Evolutionary conservation across 2,329 filamentous ascomycete species (phyloP), one percentile per base, ranked within the genome.

Genomic region (Colletotrichum gloeosporioides): DNA sequence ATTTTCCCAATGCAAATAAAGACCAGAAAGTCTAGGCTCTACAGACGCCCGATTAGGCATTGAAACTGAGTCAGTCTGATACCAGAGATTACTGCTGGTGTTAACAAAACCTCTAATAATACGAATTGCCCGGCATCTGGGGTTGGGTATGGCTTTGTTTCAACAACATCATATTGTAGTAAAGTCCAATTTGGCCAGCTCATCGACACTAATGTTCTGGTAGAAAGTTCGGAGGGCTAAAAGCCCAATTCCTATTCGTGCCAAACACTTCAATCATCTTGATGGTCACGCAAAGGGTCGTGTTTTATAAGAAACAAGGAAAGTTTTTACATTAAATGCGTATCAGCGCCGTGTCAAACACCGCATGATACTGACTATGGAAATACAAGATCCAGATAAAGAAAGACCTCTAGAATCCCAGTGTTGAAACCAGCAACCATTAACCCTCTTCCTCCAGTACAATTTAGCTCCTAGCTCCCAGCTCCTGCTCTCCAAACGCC

Each of bases 371-470:
- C 15, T 31, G 6, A 57, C 15, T 25, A 64, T 25, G 16, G 3
- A 69, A 64, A 13, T 27, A 25, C 22, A n/a, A 32, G 1, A 34
- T 44, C 31, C 34, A 49, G 5, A 31, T 13, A 29, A 10, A 62
- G 34, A 39, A 49, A 9, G 4, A 27, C 25, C 49, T 57, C 18
- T n/a, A 6, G 16, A 59, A 73, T 6, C 22, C 63, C 27, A 61
- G 44, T 59, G 55, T 76, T 76, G 63, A 73, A 29, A 13, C 69
- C 73, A 69, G 73, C 69, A 76, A 73, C 39, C 18, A 65, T 64
- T 57, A 63, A 0, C 44, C 0, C 18, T 5, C 0, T 29, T 36
- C 27, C 25, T 55, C 55, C 57, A 15, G n/a, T 62, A 25, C 67
- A 69, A 69, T 62, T 8, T 49, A 53, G 18, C 49, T 27, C 57